Percentiles rank a stretch among this genome's conserved stretches.
These are phyloP conservation scores for Wolfiporia cocos DNA, from an alignment of 1,284 basidiomycete genomes.

Conservation along the genomic window DNA sequence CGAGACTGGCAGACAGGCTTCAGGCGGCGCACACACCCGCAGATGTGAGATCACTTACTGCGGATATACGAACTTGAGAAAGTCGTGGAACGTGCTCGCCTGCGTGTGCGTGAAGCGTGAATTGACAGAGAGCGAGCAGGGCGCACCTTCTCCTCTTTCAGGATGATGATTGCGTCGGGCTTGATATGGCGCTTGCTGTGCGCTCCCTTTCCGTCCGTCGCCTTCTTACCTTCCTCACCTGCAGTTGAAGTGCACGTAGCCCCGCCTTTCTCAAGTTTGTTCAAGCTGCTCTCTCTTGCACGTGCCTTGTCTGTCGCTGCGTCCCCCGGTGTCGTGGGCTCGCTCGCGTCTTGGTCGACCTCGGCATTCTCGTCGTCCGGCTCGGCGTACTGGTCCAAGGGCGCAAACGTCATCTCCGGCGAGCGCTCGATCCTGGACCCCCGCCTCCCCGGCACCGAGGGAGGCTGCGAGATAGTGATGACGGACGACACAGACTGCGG, in stretches of 20 bases:
- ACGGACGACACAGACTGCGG: slow-evolving; percentile 73
- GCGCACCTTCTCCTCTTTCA: slow-evolving; percentile 74
- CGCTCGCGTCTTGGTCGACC: slow-evolving; percentile 31
- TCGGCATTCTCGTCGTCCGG: slow-evolving; percentile 37
- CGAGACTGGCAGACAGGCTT: slow-evolving; percentile 50
- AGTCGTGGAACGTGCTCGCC: slow-evolving; percentile 81
- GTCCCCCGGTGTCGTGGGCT: slow-evolving; percentile 3
- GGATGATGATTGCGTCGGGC: slow-evolving; percentile 72
- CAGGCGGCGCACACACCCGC: too few species aligned
- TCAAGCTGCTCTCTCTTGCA: slow-evolving; percentile 27
- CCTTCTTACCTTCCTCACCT: slow-evolving; percentile 5
- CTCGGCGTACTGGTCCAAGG: slow-evolving; percentile 46
- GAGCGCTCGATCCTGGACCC: slow-evolving; percentile 32
- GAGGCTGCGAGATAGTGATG: slow-evolving; percentile 75
- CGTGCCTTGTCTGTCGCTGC: slow-evolving; percentile 21
- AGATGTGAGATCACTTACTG: slow-evolving; percentile 45
- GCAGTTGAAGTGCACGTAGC: slow-evolving; percentile 6
- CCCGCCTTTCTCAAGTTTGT: slow-evolving; percentile 24
- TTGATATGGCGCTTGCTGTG: slow-evolving; percentile 5
- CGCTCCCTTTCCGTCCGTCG: neutral
- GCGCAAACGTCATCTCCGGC: slow-evolving; percentile 51
- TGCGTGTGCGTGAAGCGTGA: slow-evolving; percentile 19
- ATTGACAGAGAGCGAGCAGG: neutral
- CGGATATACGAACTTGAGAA: slow-evolving; percentile 82
- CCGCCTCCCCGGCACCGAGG: slow-evolving; percentile 44